These are phyloP conservation scores for Stephanodiscus minutulus DNA, from an alignment of 108 stramenopile genomes.

Conservation along the genomic window DNA sequence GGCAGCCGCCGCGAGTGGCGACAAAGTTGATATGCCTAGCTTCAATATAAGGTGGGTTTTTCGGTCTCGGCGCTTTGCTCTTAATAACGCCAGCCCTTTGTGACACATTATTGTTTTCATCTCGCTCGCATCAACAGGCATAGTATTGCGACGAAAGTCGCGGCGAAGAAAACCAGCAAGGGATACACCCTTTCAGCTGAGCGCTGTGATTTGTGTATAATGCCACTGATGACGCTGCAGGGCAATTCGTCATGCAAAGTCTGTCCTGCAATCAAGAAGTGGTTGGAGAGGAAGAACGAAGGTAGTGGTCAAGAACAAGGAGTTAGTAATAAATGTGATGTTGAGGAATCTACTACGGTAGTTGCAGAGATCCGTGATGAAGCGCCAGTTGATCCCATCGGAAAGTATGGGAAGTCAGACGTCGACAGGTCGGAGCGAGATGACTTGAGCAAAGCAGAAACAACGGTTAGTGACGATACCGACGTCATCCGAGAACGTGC, in stretches of 20 bases:
- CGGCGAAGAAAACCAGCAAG: constrained; percentile 29
- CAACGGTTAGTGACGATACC: not conserved
- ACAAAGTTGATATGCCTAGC: constrained; percentile 16
- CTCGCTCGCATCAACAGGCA: constrained; percentile 16
- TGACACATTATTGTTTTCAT: not conserved
- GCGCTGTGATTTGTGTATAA: constrained; percentile 29
- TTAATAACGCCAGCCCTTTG: not conserved
- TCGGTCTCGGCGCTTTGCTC: not conserved
- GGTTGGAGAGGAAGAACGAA: constrained; percentile 28
- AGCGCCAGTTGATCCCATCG: not conserved
- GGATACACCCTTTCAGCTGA: constrained; percentile 28
- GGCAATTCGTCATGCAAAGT: constrained; percentile 39
- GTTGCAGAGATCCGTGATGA: not conserved
- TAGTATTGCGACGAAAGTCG: constrained; percentile 45
- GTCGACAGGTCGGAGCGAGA: not conserved
- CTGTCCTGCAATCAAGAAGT: constrained; percentile 39
- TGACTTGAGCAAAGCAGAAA: constrained; percentile 1
- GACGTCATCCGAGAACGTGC: not conserved
- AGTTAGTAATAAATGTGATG: constrained; percentile 17
- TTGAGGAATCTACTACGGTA: constrained; percentile 5
- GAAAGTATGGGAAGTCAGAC: not conserved
- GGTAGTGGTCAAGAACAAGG: not conserved
- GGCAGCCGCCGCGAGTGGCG: not conserved
- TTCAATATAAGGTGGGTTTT: constrained; percentile 33
- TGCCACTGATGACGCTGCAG: constrained; percentile 40